These are phyloP conservation scores for Quercus glauca DNA, from an alignment of 306 rosid genomes.

Conservation along the genomic window DNA sequence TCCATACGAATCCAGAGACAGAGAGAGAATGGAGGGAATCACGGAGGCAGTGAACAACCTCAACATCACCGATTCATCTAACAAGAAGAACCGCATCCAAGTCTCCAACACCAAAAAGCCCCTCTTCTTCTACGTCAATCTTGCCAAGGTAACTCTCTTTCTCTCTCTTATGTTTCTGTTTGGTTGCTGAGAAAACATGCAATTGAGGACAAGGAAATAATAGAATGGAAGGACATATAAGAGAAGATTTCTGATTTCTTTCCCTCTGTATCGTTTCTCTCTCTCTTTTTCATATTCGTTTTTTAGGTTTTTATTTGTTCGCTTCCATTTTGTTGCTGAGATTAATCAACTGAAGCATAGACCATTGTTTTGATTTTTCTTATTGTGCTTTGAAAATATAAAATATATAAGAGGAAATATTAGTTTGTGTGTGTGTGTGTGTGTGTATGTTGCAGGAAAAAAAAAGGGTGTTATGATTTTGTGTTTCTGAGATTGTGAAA, in stretches of 20 bases:
- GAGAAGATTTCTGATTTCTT: not conserved
- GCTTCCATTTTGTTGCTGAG: too few relatives aligned
- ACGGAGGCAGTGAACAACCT: slow-evolving; percentile 55
- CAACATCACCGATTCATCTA: slow-evolving; percentile 33
- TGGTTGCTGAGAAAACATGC: not conserved
- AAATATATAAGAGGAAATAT: too few relatives aligned
- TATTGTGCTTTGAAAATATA: too few relatives aligned
- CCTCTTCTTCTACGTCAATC: slow-evolving; percentile 71
- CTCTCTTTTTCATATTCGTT: not conserved
- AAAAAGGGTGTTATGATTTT: not conserved
- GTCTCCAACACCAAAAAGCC: slow-evolving; percentile 78
- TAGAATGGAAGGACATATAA: not conserved
- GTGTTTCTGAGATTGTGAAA: not conserved
- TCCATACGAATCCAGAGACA: too few relatives aligned
- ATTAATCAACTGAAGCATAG: too few relatives aligned
- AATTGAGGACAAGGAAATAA: not conserved
- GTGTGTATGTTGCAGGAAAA: not conserved
- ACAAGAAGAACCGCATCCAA: slow-evolving; percentile 72
- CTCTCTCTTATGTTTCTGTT: not conserved
- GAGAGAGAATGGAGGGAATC: slow-evolving; percentile 44
- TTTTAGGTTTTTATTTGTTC: not conserved
- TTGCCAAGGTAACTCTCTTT: slow-evolving; percentile 48
- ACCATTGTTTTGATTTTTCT: too few relatives aligned
- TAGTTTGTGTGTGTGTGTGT: too few relatives aligned
- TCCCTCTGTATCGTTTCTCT: not conserved